Conservation (phyloP, 495 filamentous ascomycete species). For the Halenospora varia region DNA sequence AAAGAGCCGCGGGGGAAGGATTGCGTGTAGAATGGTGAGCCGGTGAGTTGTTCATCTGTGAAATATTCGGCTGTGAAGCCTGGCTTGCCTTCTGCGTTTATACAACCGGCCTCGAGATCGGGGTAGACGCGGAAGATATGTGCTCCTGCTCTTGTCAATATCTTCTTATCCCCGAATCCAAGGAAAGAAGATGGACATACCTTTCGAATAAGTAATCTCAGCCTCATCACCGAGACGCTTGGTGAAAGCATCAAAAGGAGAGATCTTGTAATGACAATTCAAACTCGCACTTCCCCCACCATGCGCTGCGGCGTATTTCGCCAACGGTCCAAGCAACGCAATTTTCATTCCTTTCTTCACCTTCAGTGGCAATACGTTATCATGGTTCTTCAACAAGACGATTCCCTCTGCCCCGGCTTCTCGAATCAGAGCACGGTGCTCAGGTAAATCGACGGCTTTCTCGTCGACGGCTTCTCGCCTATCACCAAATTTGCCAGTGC, state of each 20-base stretch:
- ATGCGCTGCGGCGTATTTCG: conserved; percentile 58
- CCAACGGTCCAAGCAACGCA: conserved; percentile 28
- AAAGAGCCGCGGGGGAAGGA: conserved; percentile 32
- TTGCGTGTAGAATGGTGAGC: conserved; percentile 58
- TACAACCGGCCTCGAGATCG: conserved; percentile 42
- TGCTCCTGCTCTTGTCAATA: too few relatives aligned
- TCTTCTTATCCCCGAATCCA: too few relatives aligned
- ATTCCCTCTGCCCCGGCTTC: conserved; percentile 50
- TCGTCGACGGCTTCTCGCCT: conserved; percentile 27
- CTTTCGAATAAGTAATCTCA: conserved; percentile 36
- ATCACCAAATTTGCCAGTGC: neutral
- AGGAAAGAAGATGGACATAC: too few relatives aligned
- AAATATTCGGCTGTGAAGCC: conserved; percentile 38
- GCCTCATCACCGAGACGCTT: conserved; percentile 30
- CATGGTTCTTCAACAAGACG: conserved; percentile 58
- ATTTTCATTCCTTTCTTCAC: conserved; percentile 29
- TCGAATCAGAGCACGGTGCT: conserved; percentile 41
- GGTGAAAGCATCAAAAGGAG: conserved; percentile 60
- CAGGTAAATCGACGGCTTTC: conserved; percentile 29
- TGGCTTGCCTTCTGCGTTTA: conserved; percentile 31
- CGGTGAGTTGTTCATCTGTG: conserved; percentile 50
- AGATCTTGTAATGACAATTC: conserved; percentile 58
- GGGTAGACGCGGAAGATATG: conserved; percentile 46
- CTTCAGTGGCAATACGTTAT: conserved; percentile 44
- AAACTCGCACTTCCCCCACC: conserved; percentile 68